Conservation (phyloP, 495 filamentous ascomycete genomes). For the Neurospora tetraspora region DNA sequence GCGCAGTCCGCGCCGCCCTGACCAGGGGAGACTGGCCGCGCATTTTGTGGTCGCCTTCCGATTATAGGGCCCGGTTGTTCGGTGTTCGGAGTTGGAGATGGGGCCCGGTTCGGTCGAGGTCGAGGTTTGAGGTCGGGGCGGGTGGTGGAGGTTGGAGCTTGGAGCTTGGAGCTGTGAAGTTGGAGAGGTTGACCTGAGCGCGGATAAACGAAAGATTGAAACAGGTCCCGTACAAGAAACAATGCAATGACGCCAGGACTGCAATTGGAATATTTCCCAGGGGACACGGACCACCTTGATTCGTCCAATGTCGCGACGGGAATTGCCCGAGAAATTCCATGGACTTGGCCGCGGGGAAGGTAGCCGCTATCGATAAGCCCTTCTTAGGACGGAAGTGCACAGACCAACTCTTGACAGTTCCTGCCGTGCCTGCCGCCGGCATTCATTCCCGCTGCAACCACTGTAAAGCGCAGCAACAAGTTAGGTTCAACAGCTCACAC, state of each 20-base stretch:
- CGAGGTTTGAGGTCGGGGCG: background rate
- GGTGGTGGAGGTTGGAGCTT: background rate
- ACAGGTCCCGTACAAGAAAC: background rate
- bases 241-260: background rate
- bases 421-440: background rate
- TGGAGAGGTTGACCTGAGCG: background rate
- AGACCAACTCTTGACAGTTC: background rate
- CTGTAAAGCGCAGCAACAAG: background rate
- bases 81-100: background rate
- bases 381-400: background rate
- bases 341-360: background rate
- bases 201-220: background rate
- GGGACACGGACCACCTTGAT: background rate
- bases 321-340: background rate
- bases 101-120: background rate
- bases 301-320: background rate
- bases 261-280: background rate
- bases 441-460: background rate
- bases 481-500: background rate
- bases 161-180: no score
- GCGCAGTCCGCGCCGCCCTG: conserved; percentile 10
- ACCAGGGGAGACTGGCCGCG: conserved; percentile 18
- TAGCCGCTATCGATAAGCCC: background rate
- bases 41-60: conserved; percentile 14
- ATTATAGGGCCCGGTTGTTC: background rate